Conservation (phyloP, 2,329 filamentous ascomycete genomes). For the Neodidymelliopsis sp. region DNA sequence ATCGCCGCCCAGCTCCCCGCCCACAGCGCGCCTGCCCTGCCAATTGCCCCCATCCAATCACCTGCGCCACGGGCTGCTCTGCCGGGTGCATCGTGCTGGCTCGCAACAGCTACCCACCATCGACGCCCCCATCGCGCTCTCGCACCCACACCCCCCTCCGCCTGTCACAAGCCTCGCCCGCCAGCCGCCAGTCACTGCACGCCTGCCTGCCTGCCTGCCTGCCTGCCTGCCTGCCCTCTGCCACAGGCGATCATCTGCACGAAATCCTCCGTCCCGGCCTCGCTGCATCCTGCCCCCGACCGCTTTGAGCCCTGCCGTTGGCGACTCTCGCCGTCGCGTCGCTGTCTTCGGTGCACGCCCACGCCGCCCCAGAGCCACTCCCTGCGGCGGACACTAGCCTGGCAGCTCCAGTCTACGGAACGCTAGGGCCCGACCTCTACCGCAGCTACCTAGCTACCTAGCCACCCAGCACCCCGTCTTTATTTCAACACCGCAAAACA, state of each 20-base stretch:
- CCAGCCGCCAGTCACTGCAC: conserved; percentile 43
- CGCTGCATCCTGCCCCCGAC: conserved; percentile 28
- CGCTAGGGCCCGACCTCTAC: conserved; percentile 7
- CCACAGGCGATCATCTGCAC: conserved; percentile 61
- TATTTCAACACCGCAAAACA: conserved; percentile 23
- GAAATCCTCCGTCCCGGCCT: conserved; percentile 55
- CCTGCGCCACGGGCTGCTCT: conserved; percentile 28
- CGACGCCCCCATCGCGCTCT: conserved; percentile 10
- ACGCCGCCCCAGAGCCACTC: conserved; percentile 18
- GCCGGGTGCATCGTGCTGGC: conserved; percentile 14
- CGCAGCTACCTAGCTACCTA: conserved; percentile 6
- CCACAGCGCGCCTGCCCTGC: conserved; percentile 17
- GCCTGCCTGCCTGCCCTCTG: no score
- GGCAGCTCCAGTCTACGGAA: conserved; percentile 19
- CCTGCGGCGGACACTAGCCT: conserved; percentile 18
- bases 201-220: no score
- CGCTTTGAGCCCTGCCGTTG: conserved; percentile 22
- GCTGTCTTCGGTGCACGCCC: conserved; percentile 13
- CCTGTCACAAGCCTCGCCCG: conserved; percentile 49
- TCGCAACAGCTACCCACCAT: conserved; percentile 3
- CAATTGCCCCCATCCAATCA: conserved; percentile 37
- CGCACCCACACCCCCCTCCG: conserved; percentile 19
- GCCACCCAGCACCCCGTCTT: conserved; percentile 16
- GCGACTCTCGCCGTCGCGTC: conserved; percentile 26
- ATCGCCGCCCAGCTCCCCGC: conserved; percentile 1